Percentiles rank a stretch among this genome's conserved stretches.
phyloP scores from a whole-genome alignment of 2,329 filamentous ascomycete species.

The Penicillium hesseltinei region DNA sequence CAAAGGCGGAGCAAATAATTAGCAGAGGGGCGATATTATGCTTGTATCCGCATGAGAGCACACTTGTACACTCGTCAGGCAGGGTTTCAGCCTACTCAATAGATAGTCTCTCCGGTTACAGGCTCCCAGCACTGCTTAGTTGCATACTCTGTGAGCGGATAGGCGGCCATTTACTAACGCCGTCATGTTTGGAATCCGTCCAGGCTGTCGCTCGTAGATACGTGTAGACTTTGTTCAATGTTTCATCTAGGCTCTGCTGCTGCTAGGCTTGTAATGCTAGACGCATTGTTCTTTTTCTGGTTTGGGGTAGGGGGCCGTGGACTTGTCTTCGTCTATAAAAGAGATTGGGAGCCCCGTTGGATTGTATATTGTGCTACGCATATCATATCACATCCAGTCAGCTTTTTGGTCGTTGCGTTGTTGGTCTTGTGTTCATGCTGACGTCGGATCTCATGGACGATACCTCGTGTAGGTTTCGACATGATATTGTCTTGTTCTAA shows the following conservation, averaged over 20 bases:
- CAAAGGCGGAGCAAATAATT: neutral
- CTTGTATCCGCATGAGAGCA: neutral
- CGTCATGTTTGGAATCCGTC: constrained; percentile 3
- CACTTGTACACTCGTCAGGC: neutral
- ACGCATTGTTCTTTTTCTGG: neutral
- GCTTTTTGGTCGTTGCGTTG: neutral
- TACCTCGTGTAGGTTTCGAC: neutral
- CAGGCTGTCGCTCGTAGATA: neutral
- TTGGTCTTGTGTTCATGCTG: neutral
- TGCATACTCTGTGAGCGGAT: neutral
- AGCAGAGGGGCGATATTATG: neutral
- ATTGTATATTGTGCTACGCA: neutral
- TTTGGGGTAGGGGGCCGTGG: neutral
- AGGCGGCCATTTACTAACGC: neutral
- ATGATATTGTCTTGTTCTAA: neutral
- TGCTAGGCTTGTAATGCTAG: neutral
- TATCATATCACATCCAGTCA: neutral
- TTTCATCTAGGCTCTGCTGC: neutral
- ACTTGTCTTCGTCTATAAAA: neutral
- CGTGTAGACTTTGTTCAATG: neutral
- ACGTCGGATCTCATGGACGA: neutral
- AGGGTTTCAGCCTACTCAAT: neutral
- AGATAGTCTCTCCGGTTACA: neutral
- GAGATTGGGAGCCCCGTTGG: neutral
- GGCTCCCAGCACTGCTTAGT: constrained; percentile 1